phyloP scores from a whole-genome alignment of 2,329 filamentous ascomycete genomes.

The Curvularia spicifera region DNA sequence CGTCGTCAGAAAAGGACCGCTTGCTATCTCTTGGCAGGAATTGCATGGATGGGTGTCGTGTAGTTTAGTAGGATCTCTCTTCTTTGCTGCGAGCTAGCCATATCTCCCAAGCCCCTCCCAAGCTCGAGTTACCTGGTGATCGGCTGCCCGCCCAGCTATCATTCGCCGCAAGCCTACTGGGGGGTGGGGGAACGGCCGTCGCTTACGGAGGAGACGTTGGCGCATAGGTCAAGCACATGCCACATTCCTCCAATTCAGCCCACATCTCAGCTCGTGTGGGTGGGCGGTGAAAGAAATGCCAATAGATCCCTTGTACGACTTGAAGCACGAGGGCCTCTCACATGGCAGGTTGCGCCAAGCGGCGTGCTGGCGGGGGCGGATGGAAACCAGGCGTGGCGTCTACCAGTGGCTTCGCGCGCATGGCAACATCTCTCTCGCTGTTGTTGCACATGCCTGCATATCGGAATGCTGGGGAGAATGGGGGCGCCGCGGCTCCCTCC shows the following conservation, averaged over 20 bases:
- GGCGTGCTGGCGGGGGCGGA: background rate
- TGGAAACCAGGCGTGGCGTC: background rate
- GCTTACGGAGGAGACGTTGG: background rate
- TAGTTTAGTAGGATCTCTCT: background rate
- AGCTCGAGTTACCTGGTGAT: background rate
- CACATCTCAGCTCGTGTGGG: background rate
- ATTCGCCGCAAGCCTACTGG: no score
- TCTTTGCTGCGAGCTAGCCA: background rate
- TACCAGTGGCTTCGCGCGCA: background rate
- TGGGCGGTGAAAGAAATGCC: background rate
- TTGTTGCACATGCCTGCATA: background rate
- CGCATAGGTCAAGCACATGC: background rate
- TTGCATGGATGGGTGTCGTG: background rate
- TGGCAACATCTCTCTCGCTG: background rate
- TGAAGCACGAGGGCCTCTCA: background rate
- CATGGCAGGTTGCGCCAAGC: background rate
- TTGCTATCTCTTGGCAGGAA: background rate
- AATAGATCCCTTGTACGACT: background rate
- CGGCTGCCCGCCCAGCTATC: background rate
- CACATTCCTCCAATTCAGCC: background rate
- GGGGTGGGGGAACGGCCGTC: background rate
- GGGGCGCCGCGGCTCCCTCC: background rate
- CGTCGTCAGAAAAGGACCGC: background rate
- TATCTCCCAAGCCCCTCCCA: background rate
- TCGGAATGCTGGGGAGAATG: background rate